Conservation (phyloP, 2,329 filamentous ascomycete genomes). For the Macrophomina tecta region DNA sequence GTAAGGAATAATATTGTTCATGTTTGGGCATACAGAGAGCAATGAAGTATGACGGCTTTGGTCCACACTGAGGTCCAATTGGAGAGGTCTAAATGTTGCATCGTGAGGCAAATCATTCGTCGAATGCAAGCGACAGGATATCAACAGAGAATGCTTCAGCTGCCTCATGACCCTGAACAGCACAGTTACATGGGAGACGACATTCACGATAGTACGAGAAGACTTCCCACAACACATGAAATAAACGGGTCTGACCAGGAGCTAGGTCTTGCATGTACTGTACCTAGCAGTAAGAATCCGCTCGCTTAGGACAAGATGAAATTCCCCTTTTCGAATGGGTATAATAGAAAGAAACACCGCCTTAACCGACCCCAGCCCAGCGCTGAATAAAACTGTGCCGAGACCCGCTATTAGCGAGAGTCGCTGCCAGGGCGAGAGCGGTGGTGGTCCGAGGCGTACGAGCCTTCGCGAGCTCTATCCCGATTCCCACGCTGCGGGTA, state of each 20-base stretch:
- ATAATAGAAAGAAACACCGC: slow-evolving; percentile 7
- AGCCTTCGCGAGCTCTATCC: not conserved
- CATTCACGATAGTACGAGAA: no score
- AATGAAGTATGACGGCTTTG: no score
- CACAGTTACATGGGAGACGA: no score
- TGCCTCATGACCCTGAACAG: no score
- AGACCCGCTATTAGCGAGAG: not conserved
- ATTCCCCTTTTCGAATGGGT: not conserved
- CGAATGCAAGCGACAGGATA: no score
- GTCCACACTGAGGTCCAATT: no score
- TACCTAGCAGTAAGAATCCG: not conserved
- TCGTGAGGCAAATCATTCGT: no score
- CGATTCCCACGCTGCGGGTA: not conserved
- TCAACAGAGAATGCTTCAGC: no score
- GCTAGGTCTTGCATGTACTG: not conserved
- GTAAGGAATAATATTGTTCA: no score
- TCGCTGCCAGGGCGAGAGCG: not conserved
- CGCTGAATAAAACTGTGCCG: not conserved
- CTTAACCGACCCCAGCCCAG: not conserved
- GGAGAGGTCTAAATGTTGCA: no score
- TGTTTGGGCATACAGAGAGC: no score
- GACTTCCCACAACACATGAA: no score
- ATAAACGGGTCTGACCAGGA: not conserved
- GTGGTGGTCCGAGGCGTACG: not conserved
- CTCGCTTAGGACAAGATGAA: not conserved